Evolutionary conservation across 768 basidiomycete species (phyloP), one percentile per base, ranked within the genome.

Genomic region (Leccinum disarticulatum): DNA sequence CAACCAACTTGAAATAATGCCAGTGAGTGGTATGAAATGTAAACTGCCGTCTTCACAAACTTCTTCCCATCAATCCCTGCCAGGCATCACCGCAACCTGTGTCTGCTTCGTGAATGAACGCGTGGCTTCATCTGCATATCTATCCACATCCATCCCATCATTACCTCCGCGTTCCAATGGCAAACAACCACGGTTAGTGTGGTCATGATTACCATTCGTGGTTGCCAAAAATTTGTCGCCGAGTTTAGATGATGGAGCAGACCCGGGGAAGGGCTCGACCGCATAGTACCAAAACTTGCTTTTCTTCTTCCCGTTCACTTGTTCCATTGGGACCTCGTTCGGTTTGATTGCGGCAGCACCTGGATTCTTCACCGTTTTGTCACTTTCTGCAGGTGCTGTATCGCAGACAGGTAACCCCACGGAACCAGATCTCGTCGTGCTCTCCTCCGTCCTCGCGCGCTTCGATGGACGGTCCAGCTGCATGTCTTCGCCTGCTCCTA

Each of bases 221-320:
- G 46, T 38, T 51, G 59, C 49, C 54, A 62, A 60, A 54, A 62
- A 53, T 52, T 62, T 63, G 59, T 59, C 52, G 25, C 54, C 66
- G 33, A 22, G 56, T 27, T 51, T 49, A 17, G 63, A 56, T 52
- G 66, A 64, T 27, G 49, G 59, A 36, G 65, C 17, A 19, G 43
- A 13, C 27, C 74, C 77, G 8, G 81, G 72, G 48, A 82, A 66
- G 1, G 90, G 88, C 65, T 93, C 91, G 27, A 93, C 89, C 19
- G 91, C 91, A 63, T 94, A 94, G 48, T 88, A 87, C 91, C 91
- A 92, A 71, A 87, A 93, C 68, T 89, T 92, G 68, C 91, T 93
- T 72, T 82, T 86, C 77, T 90, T 93, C 77, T 87, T 91, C 61
- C 91, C 90, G 35, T 83, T 85, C 25, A 91, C 79, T 60, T 87